Evolutionary conservation across 768 basidiomycete genomes (phyloP), one percentile per base, ranked within the genome.

Genomic region (Daedaleopsis nitida): DNA sequence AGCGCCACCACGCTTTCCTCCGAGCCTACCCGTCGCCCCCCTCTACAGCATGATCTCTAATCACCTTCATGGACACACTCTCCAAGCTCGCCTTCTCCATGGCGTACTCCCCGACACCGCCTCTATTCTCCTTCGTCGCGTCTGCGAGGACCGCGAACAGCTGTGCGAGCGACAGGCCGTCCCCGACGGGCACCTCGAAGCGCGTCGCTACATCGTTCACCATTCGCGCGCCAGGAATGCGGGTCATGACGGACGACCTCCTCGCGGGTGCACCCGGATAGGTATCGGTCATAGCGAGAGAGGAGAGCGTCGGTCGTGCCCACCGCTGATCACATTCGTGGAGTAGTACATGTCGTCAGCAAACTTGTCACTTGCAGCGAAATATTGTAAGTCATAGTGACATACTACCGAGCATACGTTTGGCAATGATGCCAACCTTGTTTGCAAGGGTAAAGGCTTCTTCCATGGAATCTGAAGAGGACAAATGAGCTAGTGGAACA

Each of bases 371-470:
- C n/a, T n/a, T 32, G 27, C 3, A 3, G 27, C 27, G 27, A 32
- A n/a, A n/a, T n/a, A 32, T 32, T 32, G 27, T 7, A 32, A 32
- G 27, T 7, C 27, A 32, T 32, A 32, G 3, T 32, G 23, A 52
- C 81, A 51, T 65, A 87, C 87, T 65, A 87, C 87, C 87, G 1
- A 92, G 80, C 75, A 92, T 77, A 50, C 80, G 81, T 56, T 83
- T 84, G 1, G 91, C 88, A 12, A 93, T 73, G 57, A 92, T 92
- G 19, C 88, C 89, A n/a, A 92, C 91, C 68, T 86, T 85, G 67
- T 80, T 87, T 1, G 91, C 87, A 2, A 92, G 76, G 6, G 88
- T 88, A 14, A 89, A 88, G 2, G 89, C 90, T 72, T 93, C 91
- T 72, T 91, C 91, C 90, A 92, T 92, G 0, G 88, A 90, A 71